A percentile compares a stretch with the other conserved stretches of the same genome.
Evolutionary conservation across 1,284 basidiomycete genomes (phyloP).

Genomic region (Heterobasidion annosum): DNA sequence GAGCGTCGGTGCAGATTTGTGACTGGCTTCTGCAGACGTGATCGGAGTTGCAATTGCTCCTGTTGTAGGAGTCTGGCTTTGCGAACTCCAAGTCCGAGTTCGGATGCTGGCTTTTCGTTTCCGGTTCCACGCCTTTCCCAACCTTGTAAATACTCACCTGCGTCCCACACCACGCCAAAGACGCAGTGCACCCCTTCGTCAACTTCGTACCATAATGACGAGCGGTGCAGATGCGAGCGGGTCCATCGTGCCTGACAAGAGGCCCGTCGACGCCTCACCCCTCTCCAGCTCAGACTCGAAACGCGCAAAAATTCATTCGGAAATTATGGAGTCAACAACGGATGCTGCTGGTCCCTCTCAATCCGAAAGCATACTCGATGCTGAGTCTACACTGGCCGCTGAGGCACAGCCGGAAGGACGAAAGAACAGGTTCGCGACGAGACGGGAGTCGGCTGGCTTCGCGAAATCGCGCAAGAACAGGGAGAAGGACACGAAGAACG

Average conservation of each 20-base stretch:
- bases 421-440: conserved; percentile 1
- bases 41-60: too few relatives aligned
- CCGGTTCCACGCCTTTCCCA: too few relatives aligned
- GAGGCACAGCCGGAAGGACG: not conserved
- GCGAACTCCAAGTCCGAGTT: too few relatives aligned
- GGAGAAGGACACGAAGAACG: conserved; percentile 19
- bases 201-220: not conserved
- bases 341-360: not conserved
- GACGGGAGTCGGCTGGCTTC: conserved; percentile 10
- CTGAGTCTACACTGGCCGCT: not conserved
- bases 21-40: too few relatives aligned
- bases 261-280: not conserved
- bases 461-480: conserved; percentile 19
- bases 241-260: not conserved
- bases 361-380: not conserved
- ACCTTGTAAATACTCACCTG: too few relatives aligned
- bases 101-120: too few relatives aligned
- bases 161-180: too few relatives aligned
- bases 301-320: not conserved
- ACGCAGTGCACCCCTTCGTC: too few relatives aligned
- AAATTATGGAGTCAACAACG: too few relatives aligned
- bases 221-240: not conserved
- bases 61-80: too few relatives aligned
- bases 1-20: too few relatives aligned
- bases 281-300: not conserved